Evolutionary conservation across 2,329 filamentous ascomycete genomes (phyloP).

Genomic region (Lasiodiplodia hormozganensis): DNA sequence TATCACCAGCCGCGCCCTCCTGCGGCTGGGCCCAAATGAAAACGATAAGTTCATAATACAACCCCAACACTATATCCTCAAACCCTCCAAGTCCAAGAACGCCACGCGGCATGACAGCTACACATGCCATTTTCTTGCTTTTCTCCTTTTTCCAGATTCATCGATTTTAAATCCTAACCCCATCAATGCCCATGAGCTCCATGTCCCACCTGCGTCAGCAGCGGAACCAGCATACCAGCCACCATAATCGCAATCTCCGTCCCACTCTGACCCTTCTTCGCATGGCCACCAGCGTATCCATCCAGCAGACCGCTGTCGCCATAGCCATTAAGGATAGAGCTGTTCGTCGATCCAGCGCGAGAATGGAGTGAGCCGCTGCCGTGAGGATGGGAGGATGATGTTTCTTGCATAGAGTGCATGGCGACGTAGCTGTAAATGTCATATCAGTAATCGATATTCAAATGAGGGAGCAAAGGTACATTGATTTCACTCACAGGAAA

Average conservation of each 20-base stretch:
- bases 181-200: constrained; percentile 37
- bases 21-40: too few species aligned
- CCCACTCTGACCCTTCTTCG: constrained; percentile 35
- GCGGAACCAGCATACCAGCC: constrained; percentile 77
- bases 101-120: neutral
- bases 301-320: constrained; percentile 25
- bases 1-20: too few species aligned
- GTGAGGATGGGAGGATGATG: constrained; percentile 46
- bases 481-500: constrained; percentile 73
- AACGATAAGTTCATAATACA: too few species aligned
- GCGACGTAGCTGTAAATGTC: constrained; percentile 77
- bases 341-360: constrained; percentile 57
- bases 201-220: constrained; percentile 80
- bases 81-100: neutral
- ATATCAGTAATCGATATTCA: too few species aligned
- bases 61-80: too few species aligned
- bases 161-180: neutral
- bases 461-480: neutral
- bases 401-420: constrained; percentile 97
- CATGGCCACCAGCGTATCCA: constrained; percentile 61
- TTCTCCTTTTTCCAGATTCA: neutral
- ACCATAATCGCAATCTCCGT: constrained; percentile 68
- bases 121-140: neutral
- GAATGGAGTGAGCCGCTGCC: constrained; percentile 39
- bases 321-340: constrained; percentile 51